phyloP scores from a whole-genome alignment of 2,329 filamentous ascomycete genomes.

The Trichoderma harzianum region DNA sequence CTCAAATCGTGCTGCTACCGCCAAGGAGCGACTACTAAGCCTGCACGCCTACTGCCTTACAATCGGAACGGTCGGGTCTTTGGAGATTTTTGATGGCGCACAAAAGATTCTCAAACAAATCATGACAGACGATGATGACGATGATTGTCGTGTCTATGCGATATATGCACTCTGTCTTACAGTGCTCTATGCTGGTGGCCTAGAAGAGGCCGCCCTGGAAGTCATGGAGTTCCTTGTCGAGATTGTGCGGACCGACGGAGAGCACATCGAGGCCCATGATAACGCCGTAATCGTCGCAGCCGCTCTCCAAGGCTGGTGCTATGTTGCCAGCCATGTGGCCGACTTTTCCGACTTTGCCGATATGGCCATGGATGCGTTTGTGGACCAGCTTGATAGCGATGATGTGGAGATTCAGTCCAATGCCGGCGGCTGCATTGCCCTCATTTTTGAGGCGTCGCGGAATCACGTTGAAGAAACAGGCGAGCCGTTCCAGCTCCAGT shows the following conservation, averaged over 20 bases:
- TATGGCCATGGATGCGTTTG: conserved; percentile 72
- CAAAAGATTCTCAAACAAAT: conserved; percentile 34
- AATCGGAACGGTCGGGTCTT: conserved; percentile 63
- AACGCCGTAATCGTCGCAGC: conserved; percentile 68
- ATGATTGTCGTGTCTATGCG: conserved; percentile 62
- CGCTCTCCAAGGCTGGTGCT: conserved; percentile 74
- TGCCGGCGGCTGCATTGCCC: conserved; percentile 75
- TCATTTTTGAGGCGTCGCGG: conserved; percentile 71
- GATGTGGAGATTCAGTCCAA: conserved; percentile 71
- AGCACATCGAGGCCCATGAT: conserved; percentile 67
- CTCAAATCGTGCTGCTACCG: conserved; percentile 64
- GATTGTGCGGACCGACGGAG: conserved; percentile 76
- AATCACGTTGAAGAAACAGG: conserved; percentile 48
- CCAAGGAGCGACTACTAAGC: conserved; percentile 66
- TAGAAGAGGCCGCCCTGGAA: conserved; percentile 63
- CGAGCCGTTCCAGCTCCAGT: conserved; percentile 47
- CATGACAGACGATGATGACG: conserved; percentile 55
- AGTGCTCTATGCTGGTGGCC: conserved; percentile 72
- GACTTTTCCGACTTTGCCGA: conserved; percentile 70
- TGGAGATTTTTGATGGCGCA: conserved; percentile 32
- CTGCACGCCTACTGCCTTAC: conserved; percentile 71
- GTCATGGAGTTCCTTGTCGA: conserved; percentile 73
- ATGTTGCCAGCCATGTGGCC: conserved; percentile 73
- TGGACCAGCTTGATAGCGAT: conserved; percentile 77
- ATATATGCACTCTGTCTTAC: conserved; percentile 72